Base-by-base conservation (phyloP, 495 filamentous ascomycete genomes). In the Parachaetomium inaequale region DNA sequence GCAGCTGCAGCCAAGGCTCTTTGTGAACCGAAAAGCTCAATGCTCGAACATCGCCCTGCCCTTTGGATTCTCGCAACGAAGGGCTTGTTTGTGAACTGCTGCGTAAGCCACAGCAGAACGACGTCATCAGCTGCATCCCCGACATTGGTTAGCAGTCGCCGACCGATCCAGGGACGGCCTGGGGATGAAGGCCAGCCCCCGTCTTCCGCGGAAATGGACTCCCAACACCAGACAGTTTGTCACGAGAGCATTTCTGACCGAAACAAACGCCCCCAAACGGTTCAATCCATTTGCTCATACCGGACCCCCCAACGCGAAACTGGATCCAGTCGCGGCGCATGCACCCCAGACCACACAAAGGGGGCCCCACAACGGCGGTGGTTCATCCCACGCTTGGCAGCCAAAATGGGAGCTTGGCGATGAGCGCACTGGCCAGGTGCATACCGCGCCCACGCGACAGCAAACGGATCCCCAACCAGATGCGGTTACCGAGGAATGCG, bases 341-440 rank as follows among this genome's bases (percentile, higher is more conserved):
- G 53, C 53, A 55, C 53, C 53, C 53, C 53, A 55, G 53, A 55
- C 53, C 11, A 15, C 19, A 7, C 17, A 40, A 3, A 40, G 12
- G 10, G 2, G 23, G 23, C 25, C 23, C 47, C 47, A 51, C 25
- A 51, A 29, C 28, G 23, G 10, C 17, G 47, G 26, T 29, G 28
- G 26, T 29, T 31, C 50, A 53, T 53, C 50, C 50, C 50, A 15
- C 50, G 50, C 29, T 29, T n/a, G 14, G n/a, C n/a, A n/a, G 7
- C 50, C 29, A 17, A n/a, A 31, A 49, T 15, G 23, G 45, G 45
- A 25, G 25, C 26, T 51, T 31, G 47, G 47, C 28, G 47, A 51
- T 29, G 5, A 25, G 15, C 17, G 47, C 47, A 51, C 47, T 4
- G 47, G 17, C 47, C 47, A 51, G 28, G 1, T 47, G 3, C 45